Base-by-base conservation (phyloP, 2,329 filamentous ascomycete species). In the Ceratocystiopsis brevicomis region DNA sequence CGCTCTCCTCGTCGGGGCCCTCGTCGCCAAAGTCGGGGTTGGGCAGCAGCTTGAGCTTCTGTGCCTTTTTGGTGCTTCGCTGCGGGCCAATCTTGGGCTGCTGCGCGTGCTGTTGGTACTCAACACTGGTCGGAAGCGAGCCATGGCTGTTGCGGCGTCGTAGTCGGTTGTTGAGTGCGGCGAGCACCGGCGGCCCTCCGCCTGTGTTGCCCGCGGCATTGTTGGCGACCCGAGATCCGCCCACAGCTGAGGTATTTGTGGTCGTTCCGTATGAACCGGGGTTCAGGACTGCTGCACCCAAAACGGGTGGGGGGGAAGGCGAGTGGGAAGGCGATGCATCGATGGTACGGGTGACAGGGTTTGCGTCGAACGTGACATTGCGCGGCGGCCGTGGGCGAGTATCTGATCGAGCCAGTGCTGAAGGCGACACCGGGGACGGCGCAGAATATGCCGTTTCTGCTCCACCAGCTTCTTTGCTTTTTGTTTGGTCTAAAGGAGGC, bases 21-120 rank as follows among this genome's bases (percentile, higher is more conserved):
- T 87, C 83, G 21, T 83, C 81, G 34, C 73, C 83, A 38, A 84
- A 70, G 46, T 92, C 83, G 0, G 87, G 86, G 55, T 90, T 90
- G 1, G 90, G 90, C 15, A 98, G 66, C n/a, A 98, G 71, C 64
- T 98, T 98, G 48, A 98, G 70, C 64, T 98, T 98, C 65, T 96
- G 86, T 2, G 85, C 85, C 50, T 83, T 95, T 61, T 94, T 92
- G 19, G 87, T 93, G 45, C 86, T 96, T 59, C 90, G 69, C 59
- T 98, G 90, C 0, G 90, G 88, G 2, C 90, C 90, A 46, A 95
- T 85, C 62, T 96, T 95, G 42, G 71, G 38, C 39, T 45, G 44
- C 15, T 41, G 46, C 10, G 17, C 25, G 36, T 40, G 39, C 9
- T 42, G 44, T 5, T 39, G 37, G 10, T 39, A 37, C 17, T 39